Conservation (phyloP, 2,329 filamentous ascomycete genomes). For the Claviceps arundinis region DNA sequence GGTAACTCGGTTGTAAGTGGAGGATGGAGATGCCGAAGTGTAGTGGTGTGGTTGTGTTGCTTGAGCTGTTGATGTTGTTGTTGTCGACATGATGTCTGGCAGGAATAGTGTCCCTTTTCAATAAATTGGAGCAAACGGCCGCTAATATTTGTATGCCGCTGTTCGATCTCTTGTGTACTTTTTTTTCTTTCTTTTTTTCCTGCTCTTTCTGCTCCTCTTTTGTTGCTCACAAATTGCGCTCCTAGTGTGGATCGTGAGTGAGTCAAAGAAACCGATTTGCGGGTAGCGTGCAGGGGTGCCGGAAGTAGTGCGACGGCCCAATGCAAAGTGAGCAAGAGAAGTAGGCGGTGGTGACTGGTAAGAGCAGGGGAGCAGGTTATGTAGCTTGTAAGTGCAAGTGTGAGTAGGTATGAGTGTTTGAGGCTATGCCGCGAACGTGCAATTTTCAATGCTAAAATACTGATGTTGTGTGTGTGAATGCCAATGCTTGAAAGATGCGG, state of each 20-base stretch:
- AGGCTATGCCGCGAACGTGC: background rate
- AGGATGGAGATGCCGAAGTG: constrained; percentile 8
- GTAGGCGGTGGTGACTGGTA: too few species aligned
- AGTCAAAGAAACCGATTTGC: constrained; percentile 3
- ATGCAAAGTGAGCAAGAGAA: too few species aligned
- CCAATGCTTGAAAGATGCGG: too few species aligned
- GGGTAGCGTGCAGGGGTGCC: background rate
- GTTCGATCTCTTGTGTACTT: background rate
- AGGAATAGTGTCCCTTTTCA: too few species aligned
- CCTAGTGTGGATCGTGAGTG: constrained; percentile 8
- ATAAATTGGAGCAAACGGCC: too few species aligned
- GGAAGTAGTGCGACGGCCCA: background rate
- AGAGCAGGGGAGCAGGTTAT: too few species aligned
- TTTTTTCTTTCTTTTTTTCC: background rate
- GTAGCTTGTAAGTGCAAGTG: background rate
- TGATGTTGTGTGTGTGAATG: too few species aligned
- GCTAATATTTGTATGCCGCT: too few species aligned
- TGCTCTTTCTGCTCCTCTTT: constrained; percentile 13
- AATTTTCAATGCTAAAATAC: too few species aligned
- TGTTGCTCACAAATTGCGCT: background rate
- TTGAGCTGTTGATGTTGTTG: constrained; percentile 14
- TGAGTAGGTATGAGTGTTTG: background rate
- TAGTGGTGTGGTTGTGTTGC: constrained; percentile 13
- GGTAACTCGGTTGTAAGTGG: constrained; percentile 19
- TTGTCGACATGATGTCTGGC: too few species aligned